Evolutionary conservation across 2,329 filamentous ascomycete genomes (phyloP).

Genomic region (Pestalotiopsis fici): DNA sequence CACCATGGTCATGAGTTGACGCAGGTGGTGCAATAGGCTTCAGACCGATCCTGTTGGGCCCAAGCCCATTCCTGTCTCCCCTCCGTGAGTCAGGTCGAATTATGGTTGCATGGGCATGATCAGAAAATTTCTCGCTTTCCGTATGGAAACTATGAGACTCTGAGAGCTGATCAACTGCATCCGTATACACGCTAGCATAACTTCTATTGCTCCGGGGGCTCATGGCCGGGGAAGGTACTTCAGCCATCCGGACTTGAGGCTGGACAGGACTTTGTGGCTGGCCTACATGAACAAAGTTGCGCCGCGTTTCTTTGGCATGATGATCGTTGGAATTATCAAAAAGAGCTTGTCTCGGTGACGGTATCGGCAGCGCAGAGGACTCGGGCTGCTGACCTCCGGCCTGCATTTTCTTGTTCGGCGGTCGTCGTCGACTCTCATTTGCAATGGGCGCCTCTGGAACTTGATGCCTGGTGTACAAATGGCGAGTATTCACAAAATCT

Average conservation of each 20-base stretch:
- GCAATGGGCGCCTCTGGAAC: not conserved
- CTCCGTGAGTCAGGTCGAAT: not conserved
- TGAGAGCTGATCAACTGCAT: constrained; percentile 8
- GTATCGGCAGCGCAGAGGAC: not conserved
- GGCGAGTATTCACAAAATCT: not conserved
- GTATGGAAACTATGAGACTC: constrained; percentile 7
- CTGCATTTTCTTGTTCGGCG: not conserved
- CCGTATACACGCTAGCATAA: not conserved
- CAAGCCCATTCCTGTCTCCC: not conserved
- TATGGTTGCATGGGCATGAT: constrained; percentile 15
- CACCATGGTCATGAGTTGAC: not conserved
- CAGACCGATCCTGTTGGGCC: not conserved
- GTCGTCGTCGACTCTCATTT: constrained; percentile 10
- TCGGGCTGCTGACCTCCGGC: not conserved
- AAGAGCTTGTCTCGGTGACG: not conserved
- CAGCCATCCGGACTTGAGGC: not conserved
- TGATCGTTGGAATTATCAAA: too few relatives aligned
- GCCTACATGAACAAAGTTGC: not conserved
- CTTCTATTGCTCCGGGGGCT: constrained; percentile 9
- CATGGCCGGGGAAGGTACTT: not conserved
- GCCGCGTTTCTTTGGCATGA: not conserved
- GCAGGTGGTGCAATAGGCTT: not conserved
- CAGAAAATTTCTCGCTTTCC: constrained; percentile 23
- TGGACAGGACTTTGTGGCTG: not conserved
- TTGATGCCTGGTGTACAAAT: not conserved